These are phyloP conservation scores for Exophiala phaeomuriformis DNA, from an alignment of 2,329 filamentous ascomycete species.

Conservation along the genomic window DNA sequence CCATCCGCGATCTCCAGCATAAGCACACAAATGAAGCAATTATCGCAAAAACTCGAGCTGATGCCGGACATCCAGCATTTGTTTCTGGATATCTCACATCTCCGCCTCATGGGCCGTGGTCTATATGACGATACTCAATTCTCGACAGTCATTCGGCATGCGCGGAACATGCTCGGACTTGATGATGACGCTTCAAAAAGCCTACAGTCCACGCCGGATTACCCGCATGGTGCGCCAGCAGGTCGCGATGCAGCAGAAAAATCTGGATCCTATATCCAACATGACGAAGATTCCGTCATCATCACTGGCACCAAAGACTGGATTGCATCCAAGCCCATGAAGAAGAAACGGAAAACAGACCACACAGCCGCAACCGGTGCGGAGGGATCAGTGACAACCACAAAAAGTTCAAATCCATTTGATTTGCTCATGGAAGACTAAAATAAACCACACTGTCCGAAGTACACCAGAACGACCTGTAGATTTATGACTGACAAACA, in stretches of 20 bases:
- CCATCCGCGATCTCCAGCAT: neutral
- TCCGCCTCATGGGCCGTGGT: conserved; percentile 1
- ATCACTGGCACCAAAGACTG: neutral
- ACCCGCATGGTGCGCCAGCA: too few relatives aligned
- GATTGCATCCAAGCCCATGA: conserved; percentile 2
- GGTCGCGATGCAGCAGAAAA: too few relatives aligned
- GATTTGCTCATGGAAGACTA: conserved; percentile 7
- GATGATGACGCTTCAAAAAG: neutral
- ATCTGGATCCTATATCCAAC: neutral
- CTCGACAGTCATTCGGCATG: neutral
- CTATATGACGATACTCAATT: conserved; percentile 4
- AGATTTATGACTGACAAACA: neutral
- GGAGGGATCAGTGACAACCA: neutral
- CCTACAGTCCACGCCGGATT: neutral
- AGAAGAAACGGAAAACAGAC: conserved; percentile 7
- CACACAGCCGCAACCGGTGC: neutral
- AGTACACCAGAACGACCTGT: too few relatives aligned
- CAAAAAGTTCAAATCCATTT: conserved; percentile 7
- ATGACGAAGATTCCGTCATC: neutral
- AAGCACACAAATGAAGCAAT: neutral
- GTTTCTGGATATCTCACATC: conserved; percentile 18
- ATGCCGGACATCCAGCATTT: conserved; percentile 19
- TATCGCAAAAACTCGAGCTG: neutral
- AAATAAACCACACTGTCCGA: conserved; percentile 44
- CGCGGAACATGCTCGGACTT: neutral